Conservation (phyloP, 2,329 filamentous ascomycete genomes). For the Chaetomium globosum region DNA sequence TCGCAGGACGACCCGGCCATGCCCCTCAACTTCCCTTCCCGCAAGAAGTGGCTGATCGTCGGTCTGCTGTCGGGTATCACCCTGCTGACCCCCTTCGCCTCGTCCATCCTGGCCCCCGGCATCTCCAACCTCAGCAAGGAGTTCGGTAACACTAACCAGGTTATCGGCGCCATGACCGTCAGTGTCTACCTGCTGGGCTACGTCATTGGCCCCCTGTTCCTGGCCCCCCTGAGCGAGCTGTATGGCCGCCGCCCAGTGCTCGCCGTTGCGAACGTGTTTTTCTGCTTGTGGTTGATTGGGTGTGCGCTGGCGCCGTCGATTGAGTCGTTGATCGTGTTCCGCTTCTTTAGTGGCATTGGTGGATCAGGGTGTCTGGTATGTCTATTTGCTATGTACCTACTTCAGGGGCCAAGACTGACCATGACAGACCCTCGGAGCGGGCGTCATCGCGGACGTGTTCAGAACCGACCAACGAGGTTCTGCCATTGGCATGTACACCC, state of each 20-base stretch:
- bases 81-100: conserved; percentile 67
- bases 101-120: conserved; percentile 60
- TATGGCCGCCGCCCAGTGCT: conserved; percentile 64
- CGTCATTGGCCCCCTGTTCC: conserved; percentile 58
- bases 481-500: conserved; percentile 55
- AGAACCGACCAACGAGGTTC: conserved; percentile 50
- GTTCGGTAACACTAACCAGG: conserved; percentile 48
- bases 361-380: conserved; percentile 54
- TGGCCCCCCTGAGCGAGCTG: conserved; percentile 64
- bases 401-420: not conserved
- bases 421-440: conserved; percentile 53
- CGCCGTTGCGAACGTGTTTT: conserved; percentile 59
- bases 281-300: conserved; percentile 65
- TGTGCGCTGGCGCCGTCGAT: conserved; percentile 63
- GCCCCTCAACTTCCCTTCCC: conserved; percentile 59
- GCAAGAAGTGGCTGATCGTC: conserved; percentile 62
- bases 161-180: conserved; percentile 57
- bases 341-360: conserved; percentile 62
- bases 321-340: conserved; percentile 59
- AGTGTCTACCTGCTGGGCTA: conserved; percentile 66
- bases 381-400: not conserved
- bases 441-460: conserved; percentile 59
- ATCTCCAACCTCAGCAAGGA: conserved; percentile 50
- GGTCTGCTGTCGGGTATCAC: conserved; percentile 62
- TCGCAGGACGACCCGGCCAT: conserved; percentile 59